phyloP scores from a whole-genome alignment of 306 rosid genomes.

The Mimosa pudica region DNA sequence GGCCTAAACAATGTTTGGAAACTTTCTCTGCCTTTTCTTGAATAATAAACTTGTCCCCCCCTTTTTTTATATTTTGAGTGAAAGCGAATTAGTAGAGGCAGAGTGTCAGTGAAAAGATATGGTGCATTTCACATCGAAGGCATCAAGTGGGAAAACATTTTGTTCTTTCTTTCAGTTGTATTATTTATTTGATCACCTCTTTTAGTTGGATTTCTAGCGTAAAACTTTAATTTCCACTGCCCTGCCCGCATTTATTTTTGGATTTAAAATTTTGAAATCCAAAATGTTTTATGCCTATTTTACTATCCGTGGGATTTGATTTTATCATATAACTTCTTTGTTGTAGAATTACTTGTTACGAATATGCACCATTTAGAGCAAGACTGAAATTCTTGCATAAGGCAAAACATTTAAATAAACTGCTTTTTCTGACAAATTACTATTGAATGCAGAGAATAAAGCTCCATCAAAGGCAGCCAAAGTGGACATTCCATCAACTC shows the following conservation, averaged over 20 bases:
- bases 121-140: background rate
- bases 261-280: background rate
- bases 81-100: background rate
- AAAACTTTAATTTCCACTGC: too few relatives aligned
- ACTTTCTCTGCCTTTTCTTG: background rate
- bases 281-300: constrained; percentile 2
- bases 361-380: background rate
- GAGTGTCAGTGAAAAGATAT: background rate
- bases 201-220: background rate
- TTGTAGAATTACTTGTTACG: background rate
- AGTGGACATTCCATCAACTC: constrained; percentile 67
- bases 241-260: too few relatives aligned
- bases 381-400: background rate
- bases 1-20: too few relatives aligned
- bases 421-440: constrained; percentile 28
- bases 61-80: background rate
- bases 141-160: background rate
- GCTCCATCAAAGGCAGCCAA: constrained; percentile 75
- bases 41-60: background rate
- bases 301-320: background rate
- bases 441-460: constrained; percentile 64
- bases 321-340: background rate
- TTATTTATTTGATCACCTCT: too few relatives aligned
- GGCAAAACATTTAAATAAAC: constrained; percentile 16
- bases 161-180: background rate